Evolutionary conservation across 2,329 filamentous ascomycete species (phyloP).

Genomic region (Pseudogymnoascus sp.): DNA sequence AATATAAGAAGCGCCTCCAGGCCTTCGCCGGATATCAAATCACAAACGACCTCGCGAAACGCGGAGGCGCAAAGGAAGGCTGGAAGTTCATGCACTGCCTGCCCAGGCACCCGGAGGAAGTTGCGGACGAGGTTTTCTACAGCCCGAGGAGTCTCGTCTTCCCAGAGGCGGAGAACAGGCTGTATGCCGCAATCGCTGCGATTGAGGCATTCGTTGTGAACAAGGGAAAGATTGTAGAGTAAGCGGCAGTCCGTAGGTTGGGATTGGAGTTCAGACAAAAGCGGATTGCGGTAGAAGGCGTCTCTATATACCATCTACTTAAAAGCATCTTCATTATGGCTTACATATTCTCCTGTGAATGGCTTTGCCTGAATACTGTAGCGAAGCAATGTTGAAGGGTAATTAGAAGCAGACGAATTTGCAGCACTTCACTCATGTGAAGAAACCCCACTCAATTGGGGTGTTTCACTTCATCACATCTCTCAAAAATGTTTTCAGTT

Average conservation of each 20-base stretch:
- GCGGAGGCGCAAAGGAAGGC: slow-evolving; percentile 73
- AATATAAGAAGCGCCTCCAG: slow-evolving; percentile 65
- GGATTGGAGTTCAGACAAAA: slow-evolving; percentile 4
- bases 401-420: background rate
- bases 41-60: slow-evolving; percentile 72
- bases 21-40: slow-evolving; percentile 89
- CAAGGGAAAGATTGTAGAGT: slow-evolving; percentile 60
- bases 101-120: slow-evolving; percentile 85
- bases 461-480: background rate
- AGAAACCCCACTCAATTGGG: background rate
- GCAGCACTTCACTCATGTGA: background rate
- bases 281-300: background rate
- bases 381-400: background rate
- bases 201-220: slow-evolving; percentile 91
- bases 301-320: slow-evolving; percentile 6
- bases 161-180: slow-evolving; percentile 84
- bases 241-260: background rate
- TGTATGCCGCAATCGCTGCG: slow-evolving; percentile 84
- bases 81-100: slow-evolving; percentile 99
- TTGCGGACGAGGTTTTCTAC: slow-evolving; percentile 92
- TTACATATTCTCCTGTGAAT: background rate
- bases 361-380: background rate
- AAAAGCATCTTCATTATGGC: background rate
- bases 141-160: slow-evolving; percentile 79
- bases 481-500: background rate